Conservation (phyloP, 2,329 filamentous ascomycete genomes). For the Penicillium sp. region DNA sequence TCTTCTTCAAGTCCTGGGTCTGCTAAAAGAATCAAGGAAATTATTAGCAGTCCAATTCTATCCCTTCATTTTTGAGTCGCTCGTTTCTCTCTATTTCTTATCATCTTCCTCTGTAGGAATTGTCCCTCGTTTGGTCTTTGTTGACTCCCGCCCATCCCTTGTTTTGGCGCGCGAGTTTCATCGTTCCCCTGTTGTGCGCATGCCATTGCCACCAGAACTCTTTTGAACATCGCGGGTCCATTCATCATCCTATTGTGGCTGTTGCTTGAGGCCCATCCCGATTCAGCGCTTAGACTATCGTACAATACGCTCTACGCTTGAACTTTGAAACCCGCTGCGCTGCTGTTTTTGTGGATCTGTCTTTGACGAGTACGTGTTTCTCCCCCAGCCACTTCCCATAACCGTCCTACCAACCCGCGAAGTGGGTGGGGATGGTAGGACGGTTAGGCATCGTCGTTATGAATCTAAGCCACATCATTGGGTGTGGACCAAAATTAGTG, state of each 20-base stretch:
- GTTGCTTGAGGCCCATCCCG: neutral
- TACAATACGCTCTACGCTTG: neutral
- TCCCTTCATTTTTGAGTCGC: slow-evolving; percentile 5
- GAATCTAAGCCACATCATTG: slow-evolving; percentile 2
- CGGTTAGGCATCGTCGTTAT: neutral
- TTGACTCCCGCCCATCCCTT: slow-evolving; percentile 6
- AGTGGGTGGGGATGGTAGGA: no score
- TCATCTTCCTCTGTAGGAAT: neutral
- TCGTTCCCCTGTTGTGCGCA: slow-evolving; percentile 1
- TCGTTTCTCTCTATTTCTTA: neutral
- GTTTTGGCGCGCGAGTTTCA: neutral
- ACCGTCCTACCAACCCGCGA: no score
- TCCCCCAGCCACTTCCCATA: neutral
- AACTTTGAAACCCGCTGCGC: neutral
- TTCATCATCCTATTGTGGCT: slow-evolving; percentile 5
- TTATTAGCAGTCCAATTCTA: slow-evolving; percentile 1
- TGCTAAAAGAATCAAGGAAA: neutral
- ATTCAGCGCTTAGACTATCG: neutral
- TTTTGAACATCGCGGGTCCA: slow-evolving; percentile 1
- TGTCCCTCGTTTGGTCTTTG: slow-evolving; percentile 7
- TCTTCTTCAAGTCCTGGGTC: neutral
- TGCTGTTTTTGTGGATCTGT: neutral
- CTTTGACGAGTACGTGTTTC: slow-evolving; percentile 2
- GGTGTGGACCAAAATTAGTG: neutral
- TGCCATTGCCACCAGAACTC: neutral